phyloP scores from a whole-genome alignment of 805 yeast genomes.

The Wickerhamomyces alni region DNA sequence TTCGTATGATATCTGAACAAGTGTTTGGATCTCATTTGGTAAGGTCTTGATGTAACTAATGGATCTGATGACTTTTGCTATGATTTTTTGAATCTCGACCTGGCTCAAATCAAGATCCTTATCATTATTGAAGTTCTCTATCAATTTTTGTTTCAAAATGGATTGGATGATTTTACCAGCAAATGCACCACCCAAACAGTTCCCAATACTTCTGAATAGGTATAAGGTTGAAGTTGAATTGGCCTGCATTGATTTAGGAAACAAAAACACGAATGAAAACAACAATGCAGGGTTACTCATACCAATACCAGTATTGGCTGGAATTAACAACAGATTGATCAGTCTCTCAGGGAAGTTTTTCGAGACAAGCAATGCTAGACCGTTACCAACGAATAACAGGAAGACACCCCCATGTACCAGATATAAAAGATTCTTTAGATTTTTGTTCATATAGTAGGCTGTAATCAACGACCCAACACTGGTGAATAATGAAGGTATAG shows the following conservation, averaged over 20 bases:
- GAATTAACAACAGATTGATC: conserved; percentile 35
- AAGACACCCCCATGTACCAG: conserved; percentile 29
- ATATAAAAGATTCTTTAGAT: conserved; percentile 19
- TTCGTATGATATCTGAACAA: conserved; percentile 10
- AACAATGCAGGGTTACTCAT: conserved; percentile 57
- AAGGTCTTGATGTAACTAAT: conserved; percentile 13
- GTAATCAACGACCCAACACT: conserved; percentile 38
- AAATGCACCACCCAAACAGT: conserved; percentile 55
- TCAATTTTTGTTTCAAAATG: conserved; percentile 4
- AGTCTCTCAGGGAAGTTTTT: conserved; percentile 25
- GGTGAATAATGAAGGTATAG: conserved; percentile 35
- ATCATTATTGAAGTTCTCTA: conserved; percentile 6
- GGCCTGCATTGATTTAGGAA: conserved; percentile 56
- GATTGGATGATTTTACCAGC: conserved; percentile 12
- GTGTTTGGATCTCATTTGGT: conserved; percentile 4
- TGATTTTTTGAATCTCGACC: conserved; percentile 5
- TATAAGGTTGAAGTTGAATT: conserved; percentile 59
- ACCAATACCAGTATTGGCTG: conserved; percentile 46
- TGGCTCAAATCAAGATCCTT: conserved; percentile 2
- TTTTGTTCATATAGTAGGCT: conserved; percentile 32
- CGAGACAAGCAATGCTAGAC: conserved; percentile 34
- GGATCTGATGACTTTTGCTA: conserved; percentile 9
- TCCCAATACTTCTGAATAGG: conserved; percentile 57
- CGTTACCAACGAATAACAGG: conserved; percentile 32
- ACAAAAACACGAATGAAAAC: conserved; percentile 62